Base-by-base conservation (phyloP, 129 eudicot species). In the Chrysanthemum lavandulifolium region DNA sequence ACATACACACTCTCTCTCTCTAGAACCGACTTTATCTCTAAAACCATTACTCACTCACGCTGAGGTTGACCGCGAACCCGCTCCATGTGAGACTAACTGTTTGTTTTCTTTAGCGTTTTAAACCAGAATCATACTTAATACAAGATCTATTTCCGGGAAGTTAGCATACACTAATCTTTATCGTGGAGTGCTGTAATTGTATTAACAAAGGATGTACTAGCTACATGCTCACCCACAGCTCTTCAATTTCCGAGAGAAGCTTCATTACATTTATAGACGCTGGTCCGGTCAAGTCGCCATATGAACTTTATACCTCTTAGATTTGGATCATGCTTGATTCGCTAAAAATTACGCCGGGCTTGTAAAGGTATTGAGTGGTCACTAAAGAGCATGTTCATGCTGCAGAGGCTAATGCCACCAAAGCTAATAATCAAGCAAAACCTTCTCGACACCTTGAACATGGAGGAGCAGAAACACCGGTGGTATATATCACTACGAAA, bases 311-410 rank as follows among this genome's bases (percentile, higher is more conserved):
- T 90, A 84, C 19, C 84, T 95, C n/a, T 23, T 95, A 61, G 97
- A 95, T 79, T 86, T 95, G 81, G 99, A 95, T 80, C 86, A 83
- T 78, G 27, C 80, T 31, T n/a, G 97, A 95, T 54, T 88, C 99
- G 4, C 77, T 88, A 10, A 91, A 88, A 75, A 86, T 86, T 83
- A 95, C 82, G 15, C 85, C 96, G 97, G 89, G 57, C 73, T 95
- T 64, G 87, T 88, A 69, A 95, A 95, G 82, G 96, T 89, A 62
- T 74, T 95, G 77, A 95, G 80, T 83, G 61, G 96, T 95, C 36
- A 90, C 97, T 40, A 95, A 91, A 77, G 99, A 95, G 65, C 96
- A 91, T 78, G 89, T 88, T 77, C 88, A 94, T 73, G 86, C 97
- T 65, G 90, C 86, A 67, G 97, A 90, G 58, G 79, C 85, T 47